A percentile compares a stretch with the other conserved stretches of the same genome.
phyloP scores from a whole-genome alignment of 202 grass and related monocot genomes.

The Panicum virgatum region DNA sequence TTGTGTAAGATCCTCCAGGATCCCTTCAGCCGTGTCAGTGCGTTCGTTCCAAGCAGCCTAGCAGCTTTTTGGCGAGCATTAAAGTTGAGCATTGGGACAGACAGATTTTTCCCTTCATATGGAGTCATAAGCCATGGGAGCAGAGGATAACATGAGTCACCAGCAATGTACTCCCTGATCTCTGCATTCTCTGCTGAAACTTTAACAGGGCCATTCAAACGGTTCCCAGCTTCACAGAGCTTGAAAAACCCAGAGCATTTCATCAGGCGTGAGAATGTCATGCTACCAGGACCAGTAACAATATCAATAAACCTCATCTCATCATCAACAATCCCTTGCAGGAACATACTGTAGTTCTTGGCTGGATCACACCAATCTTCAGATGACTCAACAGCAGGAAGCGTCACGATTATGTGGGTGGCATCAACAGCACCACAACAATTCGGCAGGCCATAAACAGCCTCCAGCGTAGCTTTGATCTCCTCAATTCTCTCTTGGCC shows the following conservation, averaged over 20 bases:
- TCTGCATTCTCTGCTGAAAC: conserved; percentile 54
- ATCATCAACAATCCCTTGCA: conserved; percentile 86
- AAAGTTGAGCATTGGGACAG: conserved; percentile 45
- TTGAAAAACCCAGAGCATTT: conserved; percentile 79
- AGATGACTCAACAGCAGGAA: conserved; percentile 88
- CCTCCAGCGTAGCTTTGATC: conserved; percentile 69
- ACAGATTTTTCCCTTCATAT: conserved; percentile 65
- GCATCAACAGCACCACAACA: conserved; percentile 87
- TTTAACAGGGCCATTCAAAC: conserved; percentile 61
- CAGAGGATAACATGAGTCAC: conserved; percentile 69
- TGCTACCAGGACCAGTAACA: conserved; percentile 87
- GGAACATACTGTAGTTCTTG: conserved; percentile 94
- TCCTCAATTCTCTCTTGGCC: conserved; percentile 54
- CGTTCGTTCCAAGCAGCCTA: conserved; percentile 61
- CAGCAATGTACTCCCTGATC: conserved; percentile 86
- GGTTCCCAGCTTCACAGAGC: conserved; percentile 63
- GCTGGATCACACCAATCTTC: conserved; percentile 88
- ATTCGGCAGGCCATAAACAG: conserved; percentile 63
- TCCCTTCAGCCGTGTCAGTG: conserved; percentile 78
- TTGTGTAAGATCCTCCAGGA: conserved; percentile 99
- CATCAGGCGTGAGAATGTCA: conserved; percentile 72
- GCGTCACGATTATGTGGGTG: conserved; percentile 92
- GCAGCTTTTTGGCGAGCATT: conserved; percentile 59
- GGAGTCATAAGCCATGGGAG: conserved; percentile 88
- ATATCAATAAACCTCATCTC: conserved; percentile 97